Evolutionary conservation across 2,329 filamentous ascomycete species (phyloP), one percentile per base, ranked within the genome.

Genomic region (Myrmaecium sp.): DNA sequence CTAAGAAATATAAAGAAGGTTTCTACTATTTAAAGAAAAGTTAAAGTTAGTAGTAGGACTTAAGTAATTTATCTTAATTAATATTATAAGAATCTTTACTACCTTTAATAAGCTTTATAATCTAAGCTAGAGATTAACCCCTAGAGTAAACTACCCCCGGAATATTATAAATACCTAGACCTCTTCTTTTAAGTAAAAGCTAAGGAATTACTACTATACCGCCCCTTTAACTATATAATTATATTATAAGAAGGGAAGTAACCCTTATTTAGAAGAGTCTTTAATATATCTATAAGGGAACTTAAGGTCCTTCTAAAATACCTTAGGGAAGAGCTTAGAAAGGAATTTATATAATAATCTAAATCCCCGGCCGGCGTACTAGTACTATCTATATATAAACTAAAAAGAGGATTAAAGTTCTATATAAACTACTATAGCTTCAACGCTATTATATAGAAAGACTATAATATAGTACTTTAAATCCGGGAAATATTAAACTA

Each of bases 151-250:
- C n/a, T n/a, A n/a, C n/a, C n/a, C n/a, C n/a, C n/a, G n/a, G n/a
- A n/a, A n/a, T n/a, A n/a, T n/a, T n/a, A n/a, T n/a, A n/a, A n/a
- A n/a, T n/a, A n/a, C n/a, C n/a, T n/a, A n/a, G n/a, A n/a, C n/a
- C n/a, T n/a, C n/a, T n/a, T n/a, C n/a, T n/a, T n/a, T n/a, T n/a
- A n/a, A n/a, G n/a, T n/a, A n/a, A n/a, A n/a, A n/a, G n/a, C n/a
- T n/a, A n/a, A n/a, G n/a, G n/a, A n/a, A n/a, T n/a, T n/a, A n/a
- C n/a, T n/a, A n/a, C n/a, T n/a, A n/a, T n/a, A n/a, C n/a, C n/a
- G n/a, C n/a, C n/a, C n/a, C n/a, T n/a, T n/a, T 23, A 23, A 23
- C 12, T 23, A 23, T 23, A 7, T 6, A 6, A 23, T 23, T 13
- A 13, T 9, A 6, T 6, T 23, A 7, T 6, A 11, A 7, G 21